phyloP scores from a whole-genome alignment of 495 filamentous ascomycete genomes.

The Gamarada debralockiae region DNA sequence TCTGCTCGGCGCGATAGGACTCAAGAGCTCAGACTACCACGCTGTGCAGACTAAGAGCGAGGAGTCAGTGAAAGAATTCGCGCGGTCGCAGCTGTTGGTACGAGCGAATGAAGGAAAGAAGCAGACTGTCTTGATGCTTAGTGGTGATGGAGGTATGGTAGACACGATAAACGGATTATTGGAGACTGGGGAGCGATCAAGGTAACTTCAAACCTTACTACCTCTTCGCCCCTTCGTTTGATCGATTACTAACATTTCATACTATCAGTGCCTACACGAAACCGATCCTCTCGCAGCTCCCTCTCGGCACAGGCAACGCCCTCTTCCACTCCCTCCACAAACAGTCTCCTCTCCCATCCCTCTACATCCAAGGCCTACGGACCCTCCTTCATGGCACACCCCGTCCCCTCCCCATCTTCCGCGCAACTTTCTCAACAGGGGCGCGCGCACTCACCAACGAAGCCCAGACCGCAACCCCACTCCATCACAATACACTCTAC shows the following conservation, averaged over 20 bases:
- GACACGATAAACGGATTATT: constrained; percentile 69
- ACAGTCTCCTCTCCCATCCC: constrained; percentile 16
- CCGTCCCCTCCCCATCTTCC: constrained; percentile 49
- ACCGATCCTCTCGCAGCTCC: constrained; percentile 62
- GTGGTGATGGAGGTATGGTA: constrained; percentile 79
- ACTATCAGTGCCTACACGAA: constrained; percentile 19
- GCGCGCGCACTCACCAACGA: constrained; percentile 49
- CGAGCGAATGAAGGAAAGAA: constrained; percentile 39
- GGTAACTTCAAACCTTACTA: constrained; percentile 5
- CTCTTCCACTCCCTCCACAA: constrained; percentile 66
- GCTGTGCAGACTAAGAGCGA: constrained; percentile 55
- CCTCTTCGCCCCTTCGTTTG: neutral
- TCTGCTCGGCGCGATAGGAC: constrained; percentile 44
- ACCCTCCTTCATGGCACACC: constrained; percentile 52
- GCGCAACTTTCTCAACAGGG: constrained; percentile 62
- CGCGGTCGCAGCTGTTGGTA: constrained; percentile 41
- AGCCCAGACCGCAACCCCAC: constrained; percentile 22
- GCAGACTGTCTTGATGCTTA: constrained; percentile 70
- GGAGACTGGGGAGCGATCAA: constrained; percentile 8
- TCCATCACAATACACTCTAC: constrained; percentile 39
- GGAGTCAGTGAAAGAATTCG: constrained; percentile 58
- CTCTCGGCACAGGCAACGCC: constrained; percentile 87
- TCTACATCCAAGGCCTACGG: constrained; percentile 39
- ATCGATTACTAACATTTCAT: neutral
- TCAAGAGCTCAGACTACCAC: constrained; percentile 35